phyloP scores from a whole-genome alignment of 78 protist genomes.

The Creolimax fragrantissima region DNA sequence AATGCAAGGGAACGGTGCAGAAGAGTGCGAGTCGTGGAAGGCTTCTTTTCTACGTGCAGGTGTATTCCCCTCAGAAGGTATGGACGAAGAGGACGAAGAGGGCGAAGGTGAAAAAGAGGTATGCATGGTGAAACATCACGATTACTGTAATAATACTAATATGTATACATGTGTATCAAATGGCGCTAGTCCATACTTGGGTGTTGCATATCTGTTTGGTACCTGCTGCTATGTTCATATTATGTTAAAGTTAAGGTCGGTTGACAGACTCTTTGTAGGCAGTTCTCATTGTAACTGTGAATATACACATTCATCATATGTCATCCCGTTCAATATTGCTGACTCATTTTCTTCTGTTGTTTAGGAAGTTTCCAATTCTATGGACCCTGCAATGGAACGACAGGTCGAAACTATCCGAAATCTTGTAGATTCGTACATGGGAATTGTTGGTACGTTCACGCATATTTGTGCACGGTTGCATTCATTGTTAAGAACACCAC shows the following conservation, averaged over 20 bases:
- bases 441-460: background rate
- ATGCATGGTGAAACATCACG: background rate
- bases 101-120: background rate
- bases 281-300: too few relatives aligned
- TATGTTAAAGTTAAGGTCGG: too few relatives aligned
- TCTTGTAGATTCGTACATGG: constrained; percentile 35
- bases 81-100: background rate
- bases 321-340: too few relatives aligned
- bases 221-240: too few relatives aligned
- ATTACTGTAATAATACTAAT: background rate
- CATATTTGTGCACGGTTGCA: background rate
- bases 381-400: constrained; percentile 28
- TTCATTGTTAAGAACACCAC: background rate
- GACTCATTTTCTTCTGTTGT: too few relatives aligned
- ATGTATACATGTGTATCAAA: background rate
- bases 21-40: constrained; percentile 21
- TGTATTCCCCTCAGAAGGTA: constrained; percentile 24
- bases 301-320: too few relatives aligned
- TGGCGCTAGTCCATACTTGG: background rate
- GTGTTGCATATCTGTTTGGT: background rate
- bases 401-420: constrained; percentile 39
- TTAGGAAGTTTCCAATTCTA: background rate
- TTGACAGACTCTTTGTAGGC: too few relatives aligned
- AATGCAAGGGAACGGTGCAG: background rate
- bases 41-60: constrained; percentile 41